Base-by-base conservation (phyloP, 306 rosid genomes). In the Casuarina equisetifolia region DNA sequence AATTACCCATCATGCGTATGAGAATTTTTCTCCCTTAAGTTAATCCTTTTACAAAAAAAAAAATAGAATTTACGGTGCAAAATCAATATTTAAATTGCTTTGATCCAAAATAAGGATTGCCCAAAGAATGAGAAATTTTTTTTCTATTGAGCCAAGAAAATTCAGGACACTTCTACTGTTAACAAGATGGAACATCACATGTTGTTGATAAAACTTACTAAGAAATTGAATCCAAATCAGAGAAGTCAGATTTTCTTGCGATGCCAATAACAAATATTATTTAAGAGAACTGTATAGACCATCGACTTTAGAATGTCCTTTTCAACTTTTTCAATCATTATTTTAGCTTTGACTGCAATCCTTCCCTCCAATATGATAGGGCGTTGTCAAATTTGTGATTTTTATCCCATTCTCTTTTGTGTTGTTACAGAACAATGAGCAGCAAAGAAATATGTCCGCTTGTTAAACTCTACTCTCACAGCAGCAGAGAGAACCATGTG, bases 401-500 rank as follows among this genome's bases (percentile, higher is more conserved):
- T 25, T 25, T 25, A 25, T 25, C 32, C 32, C 32, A 2, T 44
- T 69, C 66, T 63, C 48, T 75, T 15, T 81, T 77, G 49, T 61
- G 68, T 64, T 72, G 57, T 73, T 84, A 77, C 96, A 95, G 98
- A 81, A 81, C 89, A 92, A 90, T 73, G 96, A 91, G 77, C 97
- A 92, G 68, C 86, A 51, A 92, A 95, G 92, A 92, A 91, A 77
- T 92, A 92, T 19, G 90, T 82, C 63, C 98, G 92, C 81, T 77
- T 95, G 83, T 82, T 95, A 85, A 95, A 95, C 89, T 95, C 97
- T 43, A 95, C 98, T 25, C 97, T 95, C 77, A 92, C 98, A 2
- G 32, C 32, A 25, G 0, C 32, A 25, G 32, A 25, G 32, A 25
- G 32, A 25, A n/a, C n/a, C n/a, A n/a, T n/a, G n/a, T n/a, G n/a